A percentile compares a stretch with the other conserved stretches of the same genome.
phyloP scores from a whole-genome alignment of 2,329 filamentous ascomycete species.

The Amauroascus niger region DNA sequence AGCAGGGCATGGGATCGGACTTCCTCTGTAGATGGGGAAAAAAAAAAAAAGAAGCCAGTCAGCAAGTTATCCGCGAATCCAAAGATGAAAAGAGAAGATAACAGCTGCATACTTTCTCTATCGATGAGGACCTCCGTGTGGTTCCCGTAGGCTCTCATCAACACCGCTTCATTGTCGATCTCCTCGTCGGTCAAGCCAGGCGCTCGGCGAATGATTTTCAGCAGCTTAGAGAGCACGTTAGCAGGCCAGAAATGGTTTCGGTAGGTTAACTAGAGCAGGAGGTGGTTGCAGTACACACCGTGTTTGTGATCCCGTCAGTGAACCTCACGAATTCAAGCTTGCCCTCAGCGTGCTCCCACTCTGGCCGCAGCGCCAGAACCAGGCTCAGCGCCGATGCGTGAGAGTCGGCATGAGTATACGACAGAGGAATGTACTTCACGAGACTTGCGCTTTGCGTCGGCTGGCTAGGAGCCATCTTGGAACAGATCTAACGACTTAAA shows the following conservation, averaged over 20 bases:
- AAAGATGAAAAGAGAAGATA: neutral
- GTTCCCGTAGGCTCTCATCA: constrained; percentile 87
- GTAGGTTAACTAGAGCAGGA: neutral
- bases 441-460: constrained; percentile 12
- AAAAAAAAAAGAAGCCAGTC: neutral
- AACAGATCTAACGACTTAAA: neutral
- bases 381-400: constrained; percentile 69
- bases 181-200: constrained; percentile 63
- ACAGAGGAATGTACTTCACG: constrained; percentile 55
- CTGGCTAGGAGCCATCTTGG: constrained; percentile 7
- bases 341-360: constrained; percentile 67
- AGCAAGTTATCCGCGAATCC: neutral
- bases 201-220: constrained; percentile 43
- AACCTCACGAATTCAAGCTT: constrained; percentile 79
- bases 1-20: constrained; percentile 70
- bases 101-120: constrained; percentile 60
- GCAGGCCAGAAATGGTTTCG: neutral
- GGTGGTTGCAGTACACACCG: constrained; percentile 41
- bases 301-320: constrained; percentile 98
- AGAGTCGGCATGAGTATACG: constrained; percentile 67
- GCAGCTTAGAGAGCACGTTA: constrained; percentile 31
- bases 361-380: constrained; percentile 67
- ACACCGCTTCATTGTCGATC: constrained; percentile 72
- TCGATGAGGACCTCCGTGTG: constrained; percentile 94
- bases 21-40: constrained; percentile 41